Evolutionary conservation across 2,329 filamentous ascomycete genomes (phyloP), one percentile per base, ranked within the genome.

Genomic region (Grosmannia clavigera): DNA sequence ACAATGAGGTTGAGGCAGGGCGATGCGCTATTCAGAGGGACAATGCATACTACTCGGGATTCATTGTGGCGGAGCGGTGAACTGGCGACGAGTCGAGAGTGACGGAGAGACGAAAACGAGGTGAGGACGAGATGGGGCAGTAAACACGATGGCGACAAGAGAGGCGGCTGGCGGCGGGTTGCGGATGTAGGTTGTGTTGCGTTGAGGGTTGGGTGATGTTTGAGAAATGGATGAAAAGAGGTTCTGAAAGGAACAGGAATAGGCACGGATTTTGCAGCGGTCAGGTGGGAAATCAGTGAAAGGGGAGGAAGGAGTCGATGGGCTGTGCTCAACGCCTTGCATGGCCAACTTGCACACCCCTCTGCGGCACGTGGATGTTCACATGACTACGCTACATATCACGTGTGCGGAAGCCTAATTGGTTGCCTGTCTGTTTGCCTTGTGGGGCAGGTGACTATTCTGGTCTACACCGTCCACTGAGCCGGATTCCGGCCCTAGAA

Each of bases 11-110:
- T 6, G 22, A 9, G 27, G 22, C 22, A 51, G 25, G 48, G 22
- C 51, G 51, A 53, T 53, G 51, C 51, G 51, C 7, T 51, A 27
- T 0, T 46, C 27, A 16, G 55, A 57, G 55, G 25, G 55, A 57
- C 38, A 35, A 48, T 58, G 57, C 67, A 63, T 85, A 94, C 89
- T 82, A 94, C 89, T 94, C 89, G 73, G 89, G 89, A 82, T 94
- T 94, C 89, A 94, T 94, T 73, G 69, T 89, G 81, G 72, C 70
- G 62, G 65, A 43, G 61, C 61, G 64, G 64, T 63, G 62, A 64
- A 57, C 43, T 35, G 43, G 54, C 27, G 40, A 51, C 46, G 25
- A 59, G 48, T 38, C 53, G 55, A 38, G 22, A 22, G 40, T 3
- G 14, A 31, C 16, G 5, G 46, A 14, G 35, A 46, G 33, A 33